Evolutionary conservation across 192 early-diverging fungal species (phyloP).

Genomic region (Umbelopsis ramanniana): DNA sequence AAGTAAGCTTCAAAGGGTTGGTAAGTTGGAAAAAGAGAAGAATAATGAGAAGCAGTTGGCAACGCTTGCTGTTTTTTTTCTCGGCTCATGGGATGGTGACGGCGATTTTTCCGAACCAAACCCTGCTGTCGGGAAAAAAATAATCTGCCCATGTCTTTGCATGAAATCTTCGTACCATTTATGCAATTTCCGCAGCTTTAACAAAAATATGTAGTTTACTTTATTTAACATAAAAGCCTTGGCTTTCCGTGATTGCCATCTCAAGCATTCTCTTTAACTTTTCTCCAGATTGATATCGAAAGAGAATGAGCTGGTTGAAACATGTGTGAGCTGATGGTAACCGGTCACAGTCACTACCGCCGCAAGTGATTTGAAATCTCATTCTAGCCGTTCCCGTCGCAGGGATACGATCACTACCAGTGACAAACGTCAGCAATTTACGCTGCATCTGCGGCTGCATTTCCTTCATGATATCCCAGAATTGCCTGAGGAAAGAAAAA

Average conservation of each 20-base stretch:
- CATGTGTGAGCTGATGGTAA: slow-evolving; percentile 94
- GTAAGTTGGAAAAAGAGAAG: background rate
- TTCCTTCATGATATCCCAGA: slow-evolving; percentile 81
- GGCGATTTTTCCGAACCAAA: background rate
- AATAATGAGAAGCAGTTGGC: background rate
- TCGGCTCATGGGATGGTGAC: background rate
- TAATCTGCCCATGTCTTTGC: background rate
- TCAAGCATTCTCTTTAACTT: slow-evolving; percentile 71
- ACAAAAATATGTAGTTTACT: background rate
- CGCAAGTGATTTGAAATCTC: slow-evolving; percentile 71
- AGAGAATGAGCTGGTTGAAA: slow-evolving; percentile 90
- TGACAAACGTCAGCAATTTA: slow-evolving; percentile 85
- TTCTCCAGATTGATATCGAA: slow-evolving; percentile 69
- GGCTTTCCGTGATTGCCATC: slow-evolving; percentile 78
- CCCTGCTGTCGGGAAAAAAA: background rate
- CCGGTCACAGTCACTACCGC: slow-evolving; percentile 60
- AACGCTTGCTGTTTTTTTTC: background rate
- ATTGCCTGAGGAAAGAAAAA: slow-evolving; percentile 40
- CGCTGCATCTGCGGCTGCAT: slow-evolving; percentile 70
- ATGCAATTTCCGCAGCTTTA: background rate
- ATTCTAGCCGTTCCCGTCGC: slow-evolving; percentile 74
- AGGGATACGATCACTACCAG: slow-evolving; percentile 91
- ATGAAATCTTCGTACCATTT: background rate
- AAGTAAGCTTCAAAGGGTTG: background rate
- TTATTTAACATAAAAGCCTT: slow-evolving; percentile 77